Evolutionary conservation across 805 yeast species (phyloP).

Genomic region (Naumovozyma baii): DNA sequence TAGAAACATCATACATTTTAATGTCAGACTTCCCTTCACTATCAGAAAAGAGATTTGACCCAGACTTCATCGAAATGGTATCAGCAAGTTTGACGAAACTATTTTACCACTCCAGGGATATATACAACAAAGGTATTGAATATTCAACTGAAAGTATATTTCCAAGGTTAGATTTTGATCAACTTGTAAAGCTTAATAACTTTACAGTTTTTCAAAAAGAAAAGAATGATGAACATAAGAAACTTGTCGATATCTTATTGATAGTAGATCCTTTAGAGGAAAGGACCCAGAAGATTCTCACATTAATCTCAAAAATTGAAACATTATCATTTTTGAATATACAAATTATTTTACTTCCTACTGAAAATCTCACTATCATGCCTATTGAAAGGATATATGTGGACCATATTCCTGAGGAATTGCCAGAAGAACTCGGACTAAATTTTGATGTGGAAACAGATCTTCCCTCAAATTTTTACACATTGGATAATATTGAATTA

Average conservation of each 20-base stretch:
- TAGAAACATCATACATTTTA: conserved; percentile 28
- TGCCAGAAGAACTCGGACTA: conserved; percentile 23
- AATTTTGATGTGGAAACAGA: conserved; percentile 18
- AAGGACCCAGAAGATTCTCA: conserved; percentile 50
- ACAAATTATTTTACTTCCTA: conserved; percentile 51
- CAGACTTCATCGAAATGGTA: conserved; percentile 41
- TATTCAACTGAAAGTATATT: conserved; percentile 34
- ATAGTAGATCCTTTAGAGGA: conserved; percentile 68
- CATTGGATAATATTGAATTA: conserved; percentile 37
- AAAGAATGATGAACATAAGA: conserved; percentile 17
- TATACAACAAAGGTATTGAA: conserved; percentile 30
- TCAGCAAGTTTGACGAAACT: conserved; percentile 37
- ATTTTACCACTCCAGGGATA: conserved; percentile 29
- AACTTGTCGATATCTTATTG: conserved; percentile 46
- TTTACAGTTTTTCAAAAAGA: conserved; percentile 17
- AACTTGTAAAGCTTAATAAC: conserved; percentile 11
- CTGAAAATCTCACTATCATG: conserved; percentile 32
- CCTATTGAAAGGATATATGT: conserved; percentile 51
- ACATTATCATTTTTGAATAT: conserved; percentile 43
- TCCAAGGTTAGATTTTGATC: conserved; percentile 39
- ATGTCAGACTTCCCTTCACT: conserved; percentile 15
- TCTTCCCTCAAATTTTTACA: conserved; percentile 10
- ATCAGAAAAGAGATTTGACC: conserved; percentile 12
- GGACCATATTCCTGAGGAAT: conserved; percentile 23
- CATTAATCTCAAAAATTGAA: conserved; percentile 37